Percentiles rank a stretch among this genome's conserved stretches.
These are phyloP conservation scores for Paxillus ammoniavirescens DNA, from an alignment of 768 basidiomycete genomes.

Conservation along the genomic window DNA sequence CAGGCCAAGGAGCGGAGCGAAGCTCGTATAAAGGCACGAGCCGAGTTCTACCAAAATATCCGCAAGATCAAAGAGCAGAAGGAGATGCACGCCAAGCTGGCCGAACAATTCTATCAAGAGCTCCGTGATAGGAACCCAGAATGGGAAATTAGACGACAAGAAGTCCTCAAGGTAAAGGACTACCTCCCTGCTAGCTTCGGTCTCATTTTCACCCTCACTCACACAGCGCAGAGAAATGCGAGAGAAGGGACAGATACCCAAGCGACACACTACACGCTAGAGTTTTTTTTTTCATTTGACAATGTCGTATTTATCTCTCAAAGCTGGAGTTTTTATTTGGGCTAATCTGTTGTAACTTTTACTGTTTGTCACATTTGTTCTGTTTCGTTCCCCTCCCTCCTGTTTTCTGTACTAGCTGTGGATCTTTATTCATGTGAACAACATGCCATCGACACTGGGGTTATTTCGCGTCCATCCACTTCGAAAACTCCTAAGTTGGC, in stretches of 20 bases:
- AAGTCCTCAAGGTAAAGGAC: constrained; percentile 47
- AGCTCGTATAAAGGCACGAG: constrained; percentile 46
- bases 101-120: constrained; percentile 54
- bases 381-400: neutral
- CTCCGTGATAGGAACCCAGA: constrained; percentile 58
- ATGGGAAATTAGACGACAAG: constrained; percentile 55
- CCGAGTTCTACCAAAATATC: constrained; percentile 36
- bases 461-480: neutral
- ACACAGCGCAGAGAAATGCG: constrained; percentile 31
- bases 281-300: constrained; percentile 26
- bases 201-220: constrained; percentile 9
- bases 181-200: neutral
- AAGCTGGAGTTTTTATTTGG: constrained; percentile 18
- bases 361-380: neutral
- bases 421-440: neutral
- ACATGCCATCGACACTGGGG: neutral
- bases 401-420: constrained; percentile 10
- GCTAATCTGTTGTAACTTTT: constrained; percentile 27
- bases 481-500: too few species aligned
- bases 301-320: constrained; percentile 27
- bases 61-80: constrained; percentile 42
- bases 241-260: constrained; percentile 23
- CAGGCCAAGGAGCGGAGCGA: constrained; percentile 48
- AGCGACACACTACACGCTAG: constrained; percentile 13
- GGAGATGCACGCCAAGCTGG: constrained; percentile 40